These are phyloP conservation scores for Andrographis paniculata DNA, from an alignment of 305 asterid genomes.

Conservation along the genomic window DNA sequence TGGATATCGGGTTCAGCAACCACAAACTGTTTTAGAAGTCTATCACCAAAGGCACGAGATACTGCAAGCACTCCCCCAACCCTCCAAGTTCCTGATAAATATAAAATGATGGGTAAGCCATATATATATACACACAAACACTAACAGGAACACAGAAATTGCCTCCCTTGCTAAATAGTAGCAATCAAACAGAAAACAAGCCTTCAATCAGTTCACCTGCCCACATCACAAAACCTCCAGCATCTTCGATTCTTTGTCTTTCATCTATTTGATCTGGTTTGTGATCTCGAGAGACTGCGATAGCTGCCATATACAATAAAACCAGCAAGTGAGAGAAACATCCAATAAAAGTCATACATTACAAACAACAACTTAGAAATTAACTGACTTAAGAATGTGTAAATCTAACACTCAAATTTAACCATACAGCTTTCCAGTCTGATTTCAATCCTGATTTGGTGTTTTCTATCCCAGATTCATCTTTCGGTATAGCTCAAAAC, in stretches of 20 bases:
- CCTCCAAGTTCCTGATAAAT: constrained; percentile 92
- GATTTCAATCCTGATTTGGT: no score
- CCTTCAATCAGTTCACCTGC: constrained; percentile 36
- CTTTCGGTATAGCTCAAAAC: no score
- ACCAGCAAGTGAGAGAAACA: neutral
- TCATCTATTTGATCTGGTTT: constrained; percentile 82
- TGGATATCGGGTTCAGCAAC: constrained; percentile 85
- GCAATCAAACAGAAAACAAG: neutral
- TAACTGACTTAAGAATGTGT: neutral
- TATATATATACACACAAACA: no score
- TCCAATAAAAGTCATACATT: neutral
- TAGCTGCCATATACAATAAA: constrained; percentile 34
- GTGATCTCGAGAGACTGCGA: constrained; percentile 86
- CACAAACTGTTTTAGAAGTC: constrained; percentile 64
- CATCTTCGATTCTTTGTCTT: constrained; percentile 78
- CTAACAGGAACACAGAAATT: neutral
- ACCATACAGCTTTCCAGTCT: no score
- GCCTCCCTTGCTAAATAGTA: no score
- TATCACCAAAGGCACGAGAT: constrained; percentile 83
- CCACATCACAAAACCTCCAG: constrained; percentile 93
- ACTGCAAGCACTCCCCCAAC: constrained; percentile 88
- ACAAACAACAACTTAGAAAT: neutral
- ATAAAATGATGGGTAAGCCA: no score
- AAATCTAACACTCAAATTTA: neutral
- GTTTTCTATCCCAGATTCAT: no score